A percentile compares a stretch with the other conserved stretches of the same genome.
Evolutionary conservation across 306 rosid genomes (phyloP).

Genomic region (Casuarina cunninghamiana): DNA sequence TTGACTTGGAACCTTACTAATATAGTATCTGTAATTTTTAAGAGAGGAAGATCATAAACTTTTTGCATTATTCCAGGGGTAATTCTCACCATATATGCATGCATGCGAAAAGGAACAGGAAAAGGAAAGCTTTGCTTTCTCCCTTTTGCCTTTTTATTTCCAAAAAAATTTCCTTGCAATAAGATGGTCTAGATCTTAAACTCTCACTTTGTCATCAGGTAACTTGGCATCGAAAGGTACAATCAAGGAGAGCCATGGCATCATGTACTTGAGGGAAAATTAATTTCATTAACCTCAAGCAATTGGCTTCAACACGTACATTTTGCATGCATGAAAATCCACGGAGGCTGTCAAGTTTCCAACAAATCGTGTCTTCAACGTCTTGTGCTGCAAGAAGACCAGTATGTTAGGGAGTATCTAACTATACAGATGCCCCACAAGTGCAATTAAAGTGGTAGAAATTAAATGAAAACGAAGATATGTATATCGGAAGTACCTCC

Average conservation of each 20-base stretch:
- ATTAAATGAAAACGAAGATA: neutral
- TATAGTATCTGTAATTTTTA: no score
- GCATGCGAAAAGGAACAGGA: no score
- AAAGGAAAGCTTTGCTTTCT: no score
- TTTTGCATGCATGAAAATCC: slow-evolving; percentile 67
- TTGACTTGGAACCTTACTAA: no score
- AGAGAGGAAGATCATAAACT: no score
- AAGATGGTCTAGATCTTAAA: neutral
- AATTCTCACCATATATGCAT: no score
- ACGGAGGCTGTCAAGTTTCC: slow-evolving; percentile 63
- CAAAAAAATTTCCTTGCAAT: no score
- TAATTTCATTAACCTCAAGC: slow-evolving; percentile 27
- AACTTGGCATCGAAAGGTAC: neutral
- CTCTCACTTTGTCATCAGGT: neutral
- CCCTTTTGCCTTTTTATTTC: no score
- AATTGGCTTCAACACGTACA: slow-evolving; percentile 70
- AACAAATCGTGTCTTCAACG: slow-evolving; percentile 48
- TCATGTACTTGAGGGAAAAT: neutral
- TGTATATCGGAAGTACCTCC: slow-evolving; percentile 50
- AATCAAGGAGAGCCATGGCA: neutral
- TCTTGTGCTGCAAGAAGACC: slow-evolving; percentile 69
- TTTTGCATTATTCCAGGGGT: no score
- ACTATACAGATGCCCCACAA: neutral
- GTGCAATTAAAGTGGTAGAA: neutral
- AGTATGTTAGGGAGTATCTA: slow-evolving; percentile 8